Evolutionary conservation across 495 filamentous ascomycete genomes (phyloP), one percentile per base, ranked within the genome.

Genomic region (Hyphodiscus hymeniophilus): DNA sequence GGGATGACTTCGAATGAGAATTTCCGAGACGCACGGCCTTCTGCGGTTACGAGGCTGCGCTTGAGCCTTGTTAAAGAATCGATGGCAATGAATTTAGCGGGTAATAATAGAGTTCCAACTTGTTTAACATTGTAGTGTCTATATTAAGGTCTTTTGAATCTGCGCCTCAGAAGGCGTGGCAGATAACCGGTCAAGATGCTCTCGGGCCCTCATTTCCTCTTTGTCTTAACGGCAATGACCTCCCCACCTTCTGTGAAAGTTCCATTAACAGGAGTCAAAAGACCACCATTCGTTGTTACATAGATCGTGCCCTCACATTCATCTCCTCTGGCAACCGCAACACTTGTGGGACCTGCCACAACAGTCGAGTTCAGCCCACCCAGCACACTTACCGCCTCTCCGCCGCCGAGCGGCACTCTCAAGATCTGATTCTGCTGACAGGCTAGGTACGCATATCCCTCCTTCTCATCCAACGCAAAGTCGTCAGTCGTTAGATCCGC

Each of bases 381-480:
- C 22, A 46, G 23, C 21, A 63, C 49, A 12, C 53, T 58, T 17
- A 57, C 52, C 13, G 57, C 45, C 30, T 59, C 52, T 8, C 48
- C 59, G 16, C 51, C 52, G 31, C 52, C 55, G n/a, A 52, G 35
- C 0, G 53, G 26, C 3, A 61, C 54, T n/a, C 56, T 52, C 32
- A 62, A 51, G 12, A 49, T 7, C 10, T 30, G 16, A 41, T 49
- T 50, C 1, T 17, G 16, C 4, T 43, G 31, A 3, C 34, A 30
- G 8, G 46, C 60, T 16, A 56, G 38, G 15, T 38, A 55, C 48
- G 52, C 58, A 23, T 59, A 38, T 5, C 45, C 46, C 3, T 47
- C 55, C 22, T 47, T 34, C 30, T 41, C 49, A 54, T 58, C 60
- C 23, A 63, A 40, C 7, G 28, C 47, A 43, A 66, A 62, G 41